These are phyloP conservation scores for Mycena rebaudengoi DNA, from an alignment of 768 basidiomycete genomes.

Conservation along the genomic window DNA sequence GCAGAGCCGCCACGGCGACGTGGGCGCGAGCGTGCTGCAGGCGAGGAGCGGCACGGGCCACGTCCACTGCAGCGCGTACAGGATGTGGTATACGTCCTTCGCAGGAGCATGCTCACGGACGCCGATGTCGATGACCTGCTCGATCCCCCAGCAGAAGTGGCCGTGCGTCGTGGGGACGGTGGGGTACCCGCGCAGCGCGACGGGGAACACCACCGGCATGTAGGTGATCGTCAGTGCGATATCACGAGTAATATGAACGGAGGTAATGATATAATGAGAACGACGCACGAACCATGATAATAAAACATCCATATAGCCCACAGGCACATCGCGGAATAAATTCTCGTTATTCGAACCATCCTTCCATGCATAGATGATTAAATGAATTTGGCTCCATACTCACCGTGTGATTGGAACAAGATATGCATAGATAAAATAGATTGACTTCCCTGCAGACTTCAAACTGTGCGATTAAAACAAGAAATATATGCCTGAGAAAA, in stretches of 20 bases:
- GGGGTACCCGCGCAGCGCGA: background rate
- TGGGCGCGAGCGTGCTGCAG: conserved; percentile 40
- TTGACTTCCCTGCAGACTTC: too few relatives aligned
- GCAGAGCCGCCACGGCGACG: conserved; percentile 44
- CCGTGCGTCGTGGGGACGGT: background rate
- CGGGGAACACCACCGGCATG: background rate
- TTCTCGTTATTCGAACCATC: too few relatives aligned
- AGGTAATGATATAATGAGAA: too few relatives aligned
- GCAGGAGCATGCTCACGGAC: conserved; percentile 16
- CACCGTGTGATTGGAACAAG: too few relatives aligned
- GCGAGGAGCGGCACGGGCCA: conserved; percentile 39
- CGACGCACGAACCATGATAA: too few relatives aligned
- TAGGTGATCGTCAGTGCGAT: background rate
- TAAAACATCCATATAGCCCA: too few relatives aligned
- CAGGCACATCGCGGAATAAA: too few relatives aligned
- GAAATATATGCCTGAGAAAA: too few relatives aligned
- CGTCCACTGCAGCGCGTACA: conserved; percentile 40
- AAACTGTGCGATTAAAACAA: too few relatives aligned
- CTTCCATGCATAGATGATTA: too few relatives aligned
- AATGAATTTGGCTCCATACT: too few relatives aligned
- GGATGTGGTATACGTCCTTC: conserved; percentile 27
- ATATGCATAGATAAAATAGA: too few relatives aligned
- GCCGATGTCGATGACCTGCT: background rate
- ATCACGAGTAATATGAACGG: background rate
- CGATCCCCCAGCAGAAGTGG: background rate